A percentile compares a stretch with the other conserved stretches of the same genome.
Evolutionary conservation across 768 basidiomycete genomes (phyloP).

Genomic region (Lactifluus echinatus): DNA sequence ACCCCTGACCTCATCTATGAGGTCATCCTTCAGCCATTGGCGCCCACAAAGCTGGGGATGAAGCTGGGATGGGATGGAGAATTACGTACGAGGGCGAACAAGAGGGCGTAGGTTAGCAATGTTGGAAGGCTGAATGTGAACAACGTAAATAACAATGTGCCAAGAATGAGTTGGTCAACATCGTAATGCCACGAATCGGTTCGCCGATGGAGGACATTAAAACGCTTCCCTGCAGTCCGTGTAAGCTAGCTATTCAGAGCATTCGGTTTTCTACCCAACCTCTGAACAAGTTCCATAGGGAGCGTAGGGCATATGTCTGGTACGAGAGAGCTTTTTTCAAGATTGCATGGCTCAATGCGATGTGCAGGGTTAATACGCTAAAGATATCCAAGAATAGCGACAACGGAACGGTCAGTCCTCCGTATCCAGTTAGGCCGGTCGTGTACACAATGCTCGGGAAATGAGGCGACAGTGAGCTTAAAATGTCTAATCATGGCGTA

Average conservation of each 20-base stretch:
- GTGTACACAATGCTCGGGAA: constrained; percentile 12
- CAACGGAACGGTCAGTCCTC: constrained; percentile 12
- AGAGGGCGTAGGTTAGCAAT: constrained; percentile 71
- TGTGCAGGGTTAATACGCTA: constrained; percentile 57
- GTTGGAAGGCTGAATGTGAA: constrained; percentile 80
- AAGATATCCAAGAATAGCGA: constrained; percentile 31
- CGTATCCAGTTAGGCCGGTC: constrained; percentile 16
- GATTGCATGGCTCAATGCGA: constrained; percentile 60
- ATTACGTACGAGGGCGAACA: constrained; percentile 62
- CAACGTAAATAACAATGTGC: constrained; percentile 81
- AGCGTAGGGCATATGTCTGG: constrained; percentile 49
- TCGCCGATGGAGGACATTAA: constrained; percentile 79
- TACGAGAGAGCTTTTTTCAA: constrained; percentile 53
- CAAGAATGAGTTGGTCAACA: constrained; percentile 89
- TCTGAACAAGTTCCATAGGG: constrained; percentile 84
- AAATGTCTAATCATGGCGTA: neutral
- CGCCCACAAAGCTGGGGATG: too few relatives aligned
- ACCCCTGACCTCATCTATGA: constrained; percentile 44
- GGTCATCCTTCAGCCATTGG: too few relatives aligned
- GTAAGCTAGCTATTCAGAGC: neutral
- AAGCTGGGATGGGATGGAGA: too few relatives aligned
- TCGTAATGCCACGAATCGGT: constrained; percentile 88
- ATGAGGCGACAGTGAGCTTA: constrained; percentile 2
- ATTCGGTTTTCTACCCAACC: constrained; percentile 37
- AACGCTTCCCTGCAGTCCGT: constrained; percentile 60